Evolutionary conservation across 23 red algal genomes (phyloP).

Genomic region (Gracilaria gracilis): DNA sequence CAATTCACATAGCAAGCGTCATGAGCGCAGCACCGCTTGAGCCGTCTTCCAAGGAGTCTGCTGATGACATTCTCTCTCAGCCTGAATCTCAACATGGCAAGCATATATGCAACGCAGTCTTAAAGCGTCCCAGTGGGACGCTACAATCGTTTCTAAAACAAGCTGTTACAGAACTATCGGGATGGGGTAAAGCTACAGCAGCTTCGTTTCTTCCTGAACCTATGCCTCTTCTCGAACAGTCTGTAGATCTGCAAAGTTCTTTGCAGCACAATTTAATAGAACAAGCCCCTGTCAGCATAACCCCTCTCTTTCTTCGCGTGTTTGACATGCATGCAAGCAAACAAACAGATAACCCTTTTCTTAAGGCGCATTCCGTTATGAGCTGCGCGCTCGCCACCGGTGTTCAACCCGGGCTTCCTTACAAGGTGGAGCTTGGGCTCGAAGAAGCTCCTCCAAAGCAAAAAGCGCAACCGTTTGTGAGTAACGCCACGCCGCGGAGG

Average conservation of each 20-base stretch:
- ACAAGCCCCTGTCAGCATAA: conserved; percentile 1
- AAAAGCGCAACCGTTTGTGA: conserved; percentile 30
- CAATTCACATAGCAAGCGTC: not conserved
- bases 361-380: not conserved
- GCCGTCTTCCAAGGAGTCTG: not conserved
- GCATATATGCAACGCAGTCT: not conserved
- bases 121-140: not conserved
- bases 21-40: conserved; percentile 8
- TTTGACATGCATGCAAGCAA: conserved; percentile 34
- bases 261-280: conserved; percentile 10
- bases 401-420: conserved; percentile 13
- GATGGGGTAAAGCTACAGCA: conserved; percentile 36
- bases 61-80: conserved; percentile 4
- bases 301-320: conserved; percentile 27
- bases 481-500: not conserved
- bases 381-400: conserved; percentile 21
- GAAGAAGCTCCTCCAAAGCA: conserved; percentile 25
- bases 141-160: conserved; percentile 13
- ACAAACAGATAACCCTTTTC: conserved; percentile 8
- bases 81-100: conserved; percentile 48
- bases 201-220: conserved; percentile 30
- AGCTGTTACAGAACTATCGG: conserved; percentile 30
- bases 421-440: conserved; percentile 29
- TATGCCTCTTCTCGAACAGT: conserved; percentile 34
- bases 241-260: conserved; percentile 27